Base-by-base conservation (phyloP, 148 eudicot genomes). In the Polygonum maritimum region DNA sequence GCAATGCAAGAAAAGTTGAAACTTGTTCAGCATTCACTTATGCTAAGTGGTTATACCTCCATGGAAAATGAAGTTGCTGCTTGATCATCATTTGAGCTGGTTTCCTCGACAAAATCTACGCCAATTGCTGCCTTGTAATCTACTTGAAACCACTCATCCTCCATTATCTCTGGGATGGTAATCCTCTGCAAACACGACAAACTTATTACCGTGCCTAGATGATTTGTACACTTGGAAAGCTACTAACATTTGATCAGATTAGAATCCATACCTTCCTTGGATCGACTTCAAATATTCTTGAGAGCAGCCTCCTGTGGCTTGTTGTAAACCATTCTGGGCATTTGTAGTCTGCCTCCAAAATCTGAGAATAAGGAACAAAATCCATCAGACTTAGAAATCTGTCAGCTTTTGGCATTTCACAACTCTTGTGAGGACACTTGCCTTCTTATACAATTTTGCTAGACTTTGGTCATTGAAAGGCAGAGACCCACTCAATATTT, bases 401-500 rank as follows among this genome's bases (percentile, higher is more conserved):
- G 15, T 48, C 19, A 33, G 10, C 35, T 49, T 35, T 33, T 3
- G 19, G 8, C 26, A 77, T 26, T 16, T 10, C 48, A 7, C 52
- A 18, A 5, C 35, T 18, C 71, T 10, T 9, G 4, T 19, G 8
- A 51, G 3, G 51, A 49, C n/a, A 12, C 48, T 9, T 75, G 83
- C 89, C 83, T 88, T 88, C 40, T 65, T 85, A 75, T 89, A 89
- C 85, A 89, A 69, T 71, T 48, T 80, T 73, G 79, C 70, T 60
- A 89, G 82, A 79, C 74, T 87, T 73, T 8, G 80, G 63, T 89
- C 92, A 39, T 77, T 79, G 72, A 89, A 89, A 19, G 92, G 90
- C 13, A 89, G 81, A 78, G 57, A 62, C 26, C 92, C 92, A 36
- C 90, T 88, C 44, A 87, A 87, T 54, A 87, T 16, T 79, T 85